Base-by-base conservation (phyloP, 768 basidiomycete species). In the Coprinellus aureogranulatus region DNA sequence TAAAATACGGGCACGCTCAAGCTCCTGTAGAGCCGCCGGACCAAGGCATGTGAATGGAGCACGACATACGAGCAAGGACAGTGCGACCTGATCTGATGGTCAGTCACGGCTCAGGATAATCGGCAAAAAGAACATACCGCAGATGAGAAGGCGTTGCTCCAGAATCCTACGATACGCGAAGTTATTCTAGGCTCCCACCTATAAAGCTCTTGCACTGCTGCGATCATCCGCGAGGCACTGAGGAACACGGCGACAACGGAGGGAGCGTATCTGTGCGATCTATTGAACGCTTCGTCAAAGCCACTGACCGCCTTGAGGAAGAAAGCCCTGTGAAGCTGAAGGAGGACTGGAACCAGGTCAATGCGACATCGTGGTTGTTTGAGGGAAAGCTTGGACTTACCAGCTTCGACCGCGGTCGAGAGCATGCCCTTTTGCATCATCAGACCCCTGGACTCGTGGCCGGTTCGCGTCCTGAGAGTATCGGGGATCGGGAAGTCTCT, bases 231-330 rank as follows among this genome's bases (percentile, higher is more conserved):
- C 53, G 80, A 80, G 22, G 86, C 84, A 59, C 85, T 81, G 20
- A 83, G 75, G 72, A 85, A 87, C 12, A 85, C 82, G 28, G 88
- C 87, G 12, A 88, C 81, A 11, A 86, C 85, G 8, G 87, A 88
- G 3, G 86, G 85, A 5, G 87, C 86, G 61, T 84, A 87, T 66
- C 77, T 80, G 72, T 88, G 84, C 53, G 73, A 75, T 58, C 83
- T 75, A 55, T 86, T 84, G 67, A 88, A 84, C 1, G 81, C 77
- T 58, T 79, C 76, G 64, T 86, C 84, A 34, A 78, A 81, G 5
- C 76, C 74, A 57, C 80, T 84, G 37, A 88, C 71, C 22, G 86
- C 85, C 51, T 81, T 79, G 22, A 84, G 84, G 66, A 88, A 88
- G 70, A 78, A 87, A n/a, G 80, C 80, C 50, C 86, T 75, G 67